phyloP scores from a whole-genome alignment of 352 stramenopile genomes.

The Phytophthora sansomeana region DNA sequence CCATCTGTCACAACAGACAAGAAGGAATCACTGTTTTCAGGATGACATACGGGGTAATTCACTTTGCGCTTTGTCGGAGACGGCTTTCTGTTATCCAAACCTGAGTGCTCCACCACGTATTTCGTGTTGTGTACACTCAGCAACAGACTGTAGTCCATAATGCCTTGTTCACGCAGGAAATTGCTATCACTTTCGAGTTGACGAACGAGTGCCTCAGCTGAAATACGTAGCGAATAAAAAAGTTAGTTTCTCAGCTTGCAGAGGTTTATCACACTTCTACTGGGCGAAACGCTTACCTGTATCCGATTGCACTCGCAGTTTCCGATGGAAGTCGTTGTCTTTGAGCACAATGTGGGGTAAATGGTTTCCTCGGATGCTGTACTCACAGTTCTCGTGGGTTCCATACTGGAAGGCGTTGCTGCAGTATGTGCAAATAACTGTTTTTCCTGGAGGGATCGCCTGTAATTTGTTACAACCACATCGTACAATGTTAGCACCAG shows the following conservation, averaged over 20 bases:
- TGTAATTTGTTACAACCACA: conserved; percentile 22
- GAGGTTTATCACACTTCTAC: neutral
- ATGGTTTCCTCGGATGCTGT: conserved; percentile 83
- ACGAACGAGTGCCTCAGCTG: conserved; percentile 62
- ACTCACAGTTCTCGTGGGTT: conserved; percentile 72
- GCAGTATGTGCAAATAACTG: conserved; percentile 87
- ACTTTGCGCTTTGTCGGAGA: conserved; percentile 78
- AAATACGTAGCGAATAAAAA: neutral
- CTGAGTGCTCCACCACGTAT: conserved; percentile 80
- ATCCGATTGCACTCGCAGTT: conserved; percentile 75
- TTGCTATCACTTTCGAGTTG: conserved; percentile 78
- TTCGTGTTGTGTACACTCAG: conserved; percentile 89
- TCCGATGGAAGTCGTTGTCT: conserved; percentile 90
- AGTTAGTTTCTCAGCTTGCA: conserved; percentile 2
- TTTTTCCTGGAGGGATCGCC: conserved; percentile 83
- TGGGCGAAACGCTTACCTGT: conserved; percentile 33
- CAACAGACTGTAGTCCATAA: conserved; percentile 92
- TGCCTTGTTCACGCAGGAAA: conserved; percentile 80
- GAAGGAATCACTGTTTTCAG: conserved; percentile 55
- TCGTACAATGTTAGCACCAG: conserved; percentile 4
- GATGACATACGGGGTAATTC: conserved; percentile 77
- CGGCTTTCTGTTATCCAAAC: conserved; percentile 43
- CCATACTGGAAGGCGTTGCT: conserved; percentile 83
- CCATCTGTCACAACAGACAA: conserved; percentile 44
- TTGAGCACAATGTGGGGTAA: conserved; percentile 82